Evolutionary conservation across 2,329 filamentous ascomycete genomes (phyloP), one percentile per base, ranked within the genome.

Genomic region (Bipolaris victoriae): DNA sequence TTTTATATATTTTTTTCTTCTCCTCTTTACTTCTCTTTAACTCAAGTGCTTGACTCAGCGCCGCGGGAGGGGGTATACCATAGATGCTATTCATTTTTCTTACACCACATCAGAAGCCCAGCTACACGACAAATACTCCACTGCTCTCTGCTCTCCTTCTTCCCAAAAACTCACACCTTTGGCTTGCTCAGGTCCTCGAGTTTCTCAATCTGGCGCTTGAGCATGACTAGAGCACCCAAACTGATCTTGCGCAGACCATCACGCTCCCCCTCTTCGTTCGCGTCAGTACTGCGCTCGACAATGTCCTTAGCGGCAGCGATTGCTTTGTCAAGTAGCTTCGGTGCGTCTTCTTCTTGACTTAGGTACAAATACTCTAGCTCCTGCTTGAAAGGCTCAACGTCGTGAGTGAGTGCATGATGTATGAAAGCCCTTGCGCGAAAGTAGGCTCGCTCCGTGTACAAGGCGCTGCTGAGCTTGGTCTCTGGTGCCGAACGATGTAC

Each of bases 391-490:
- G 82, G 84, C 4, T 62, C 62, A 1, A 82, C 69, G 0, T 75
- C 71, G 9, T 77, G 67, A 18, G 71, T 71, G 0, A 85, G 69
- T 3, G 80, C 80, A 46, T 79, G 75, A 29, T 80, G 75, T 47
- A 85, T 82, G 64, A 85, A 86, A 1, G 72, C 79, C 10, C 82
- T 74, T 0, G 82, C 78, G 50, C 82, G 77, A 50, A 86, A 80
- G 57, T 83, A 85, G 1, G 82, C 80, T 48, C 82, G 81, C 61
- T 86, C 84, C 0, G 79, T 82, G 58, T 86, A 86, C 2, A 82
- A 75, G 1, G 76, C 76, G 5, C 79, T 79, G 46, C 80, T 81
- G 2, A 82, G 66, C 3, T 71, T 73, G 7, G 80, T 79, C 50
- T 83, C 79, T 4, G 77, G 76, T 3, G 80, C 78, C 9, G 76